Base-by-base conservation (phyloP, 2,329 filamentous ascomycete species). In the Penicillium nordicum region DNA sequence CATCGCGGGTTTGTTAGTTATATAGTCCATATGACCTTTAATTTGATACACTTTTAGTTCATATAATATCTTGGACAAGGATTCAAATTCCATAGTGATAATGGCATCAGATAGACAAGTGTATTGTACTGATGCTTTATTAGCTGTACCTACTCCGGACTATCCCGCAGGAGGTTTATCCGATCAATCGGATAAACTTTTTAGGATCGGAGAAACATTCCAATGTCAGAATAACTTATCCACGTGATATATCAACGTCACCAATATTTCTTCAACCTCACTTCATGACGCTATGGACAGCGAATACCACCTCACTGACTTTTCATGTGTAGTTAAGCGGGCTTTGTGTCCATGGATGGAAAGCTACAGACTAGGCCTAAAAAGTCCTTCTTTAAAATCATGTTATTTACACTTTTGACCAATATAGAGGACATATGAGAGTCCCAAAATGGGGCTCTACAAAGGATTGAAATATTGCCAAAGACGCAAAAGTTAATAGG, bases 221-320 rank as follows among this genome's bases (percentile, higher is more conserved):
- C 16, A 2, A 34, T 16, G 8, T 1, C 7, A 9, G 23, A 36
- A 11, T 2, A 2, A 0, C 0, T 3, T 1, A 0, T 23, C 14
- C 38, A 51, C 38, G 49, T 51, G 49, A 51, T 29, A 29, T 51
- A 4, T 7, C 14, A 34, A 36, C 49, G 38, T 51, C 49, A 45
- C 40, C 16, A 27, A 45, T 36, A 27, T 36, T 32, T 25, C 38
- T 27, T 50, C 38, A 51, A 51, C 49, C 21, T 51, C 29, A 51
- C 38, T 51, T 44, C 49, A 51, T 51, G 49, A 45, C 49, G 49
- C 29, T 27, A 36, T 51, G 38, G 8, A 50, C 21, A 16, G 38
- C 6, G 9, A 9, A 18, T 42, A 10, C 47, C 18, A 18, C 34
- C 12, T 23, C 27, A 21, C 5, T 30, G 18, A 32, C 10, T 5